Percentiles rank a stretch among this genome's conserved stretches.
These are phyloP conservation scores for Trichoderma virens DNA, from an alignment of 495 filamentous ascomycete species.

Conservation along the genomic window DNA sequence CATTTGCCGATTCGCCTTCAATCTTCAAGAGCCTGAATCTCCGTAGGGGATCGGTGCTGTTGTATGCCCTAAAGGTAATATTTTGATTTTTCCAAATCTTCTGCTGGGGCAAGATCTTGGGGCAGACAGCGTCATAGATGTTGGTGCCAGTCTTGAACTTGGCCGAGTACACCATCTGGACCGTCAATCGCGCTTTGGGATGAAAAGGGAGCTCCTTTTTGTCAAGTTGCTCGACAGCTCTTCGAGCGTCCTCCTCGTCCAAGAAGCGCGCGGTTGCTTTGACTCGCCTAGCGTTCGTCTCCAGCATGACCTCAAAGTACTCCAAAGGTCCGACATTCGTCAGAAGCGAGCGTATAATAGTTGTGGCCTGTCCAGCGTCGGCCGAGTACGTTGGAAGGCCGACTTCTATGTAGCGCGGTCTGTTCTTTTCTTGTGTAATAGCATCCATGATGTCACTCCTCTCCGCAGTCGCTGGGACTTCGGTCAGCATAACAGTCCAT, in stretches of 20 bases:
- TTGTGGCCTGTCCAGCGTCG: neutral
- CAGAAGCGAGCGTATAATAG: conserved; percentile 16
- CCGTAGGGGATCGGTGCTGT: conserved; percentile 11
- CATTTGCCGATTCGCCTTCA: conserved; percentile 28
- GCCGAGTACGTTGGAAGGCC: neutral
- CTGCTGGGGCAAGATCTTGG: conserved; percentile 14
- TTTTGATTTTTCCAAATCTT: conserved; percentile 17
- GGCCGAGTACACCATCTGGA: conserved; percentile 22
- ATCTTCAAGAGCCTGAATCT: conserved; percentile 26
- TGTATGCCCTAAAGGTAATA: conserved; percentile 20
- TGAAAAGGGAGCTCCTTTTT: conserved; percentile 14
- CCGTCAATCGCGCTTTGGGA: conserved; percentile 17
- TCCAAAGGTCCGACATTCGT: conserved; percentile 19
- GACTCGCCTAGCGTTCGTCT: conserved; percentile 15
- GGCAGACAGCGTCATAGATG: conserved; percentile 30
- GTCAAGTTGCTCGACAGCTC: conserved; percentile 19
- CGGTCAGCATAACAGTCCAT: neutral
- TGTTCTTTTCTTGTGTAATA: neutral
- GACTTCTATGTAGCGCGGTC: neutral
- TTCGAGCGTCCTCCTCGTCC: conserved; percentile 17
- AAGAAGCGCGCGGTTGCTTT: conserved; percentile 23
- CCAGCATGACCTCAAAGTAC: conserved; percentile 16
- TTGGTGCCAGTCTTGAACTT: conserved; percentile 22
- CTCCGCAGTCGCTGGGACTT: neutral
- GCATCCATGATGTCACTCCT: neutral